Conservation (phyloP, 1,139 yeast genomes). For the Kurtzmaniella quercitrusa region DNA sequence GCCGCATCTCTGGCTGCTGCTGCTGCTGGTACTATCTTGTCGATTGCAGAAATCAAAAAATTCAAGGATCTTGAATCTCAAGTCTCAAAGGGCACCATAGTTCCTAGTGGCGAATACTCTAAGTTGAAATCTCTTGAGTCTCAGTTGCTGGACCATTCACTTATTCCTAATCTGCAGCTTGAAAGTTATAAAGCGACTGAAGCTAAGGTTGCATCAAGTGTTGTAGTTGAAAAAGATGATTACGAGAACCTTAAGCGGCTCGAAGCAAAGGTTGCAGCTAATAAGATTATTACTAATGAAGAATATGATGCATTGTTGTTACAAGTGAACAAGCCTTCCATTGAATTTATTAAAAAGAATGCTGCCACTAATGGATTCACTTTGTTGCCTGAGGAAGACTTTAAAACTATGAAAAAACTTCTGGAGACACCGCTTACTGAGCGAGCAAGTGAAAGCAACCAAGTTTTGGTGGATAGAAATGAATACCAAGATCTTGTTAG, state of each 20-base stretch:
- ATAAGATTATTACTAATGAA: conserved; percentile 4
- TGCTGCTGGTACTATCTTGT: not conserved
- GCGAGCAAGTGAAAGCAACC: conserved; percentile 26
- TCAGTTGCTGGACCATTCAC: not conserved
- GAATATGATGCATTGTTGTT: conserved; percentile 33
- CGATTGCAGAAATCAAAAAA: not conserved
- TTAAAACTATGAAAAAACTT: conserved; percentile 14
- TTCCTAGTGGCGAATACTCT: conserved; percentile 1
- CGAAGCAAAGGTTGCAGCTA: not conserved
- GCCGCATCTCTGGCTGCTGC: not conserved
- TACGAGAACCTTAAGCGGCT: conserved; percentile 4
- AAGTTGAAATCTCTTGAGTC: conserved; percentile 2
- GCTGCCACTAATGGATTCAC: conserved; percentile 28
- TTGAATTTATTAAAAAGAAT: conserved; percentile 23
- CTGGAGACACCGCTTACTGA: conserved; percentile 15
- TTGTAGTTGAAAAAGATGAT: not conserved
- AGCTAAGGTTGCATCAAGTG: not conserved
- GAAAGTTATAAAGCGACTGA: not conserved
- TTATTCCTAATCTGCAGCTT: not conserved
- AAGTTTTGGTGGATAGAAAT: conserved; percentile 27
- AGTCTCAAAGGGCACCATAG: not conserved
- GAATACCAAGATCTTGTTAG: conserved; percentile 24
- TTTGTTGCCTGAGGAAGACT: conserved; percentile 25
- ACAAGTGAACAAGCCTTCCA: conserved; percentile 34
- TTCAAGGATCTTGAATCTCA: conserved; percentile 1